Conservation (phyloP, 345 rosid species). For the Crucihimalaya himalaica region DNA sequence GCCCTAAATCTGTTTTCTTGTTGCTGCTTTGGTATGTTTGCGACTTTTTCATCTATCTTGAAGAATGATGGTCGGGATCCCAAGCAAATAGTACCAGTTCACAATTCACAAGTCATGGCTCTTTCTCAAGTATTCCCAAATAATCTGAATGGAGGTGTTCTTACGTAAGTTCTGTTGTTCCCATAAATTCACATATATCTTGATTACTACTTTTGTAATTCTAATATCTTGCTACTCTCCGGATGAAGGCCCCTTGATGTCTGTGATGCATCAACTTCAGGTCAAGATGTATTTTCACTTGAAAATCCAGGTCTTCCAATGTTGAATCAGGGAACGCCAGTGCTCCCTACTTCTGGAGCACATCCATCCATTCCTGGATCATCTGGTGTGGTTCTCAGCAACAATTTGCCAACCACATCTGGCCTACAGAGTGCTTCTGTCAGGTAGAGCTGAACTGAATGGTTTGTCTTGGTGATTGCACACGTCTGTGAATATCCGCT, state of each 20-base stretch:
- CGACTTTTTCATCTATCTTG: conserved; percentile 39
- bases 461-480: conserved; percentile 17
- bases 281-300: conserved; percentile 59
- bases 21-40: conserved; percentile 38
- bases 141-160: conserved; percentile 68
- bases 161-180: conserved; percentile 64
- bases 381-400: conserved; percentile 61
- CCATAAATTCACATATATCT: conserved; percentile 3
- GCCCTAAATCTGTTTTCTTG: conserved; percentile 27
- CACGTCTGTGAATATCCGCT: conserved; percentile 19
- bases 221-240: conserved; percentile 36
- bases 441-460: conserved; percentile 35
- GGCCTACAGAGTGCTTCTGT: conserved; percentile 58
- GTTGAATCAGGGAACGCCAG: conserved; percentile 72
- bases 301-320: conserved; percentile 64
- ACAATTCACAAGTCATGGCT: conserved; percentile 79
- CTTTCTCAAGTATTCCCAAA: conserved; percentile 86
- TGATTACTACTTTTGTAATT: conserved; percentile 10
- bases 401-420: conserved; percentile 59
- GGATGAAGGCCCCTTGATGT: conserved; percentile 95
- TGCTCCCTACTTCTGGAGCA: conserved; percentile 61
- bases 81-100: conserved; percentile 67
- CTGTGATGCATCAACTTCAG: conserved; percentile 65
- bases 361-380: conserved; percentile 68
- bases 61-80: conserved; percentile 78